Base-by-base conservation (phyloP, 208 protist species). In the Crithidia sp. region DNA sequence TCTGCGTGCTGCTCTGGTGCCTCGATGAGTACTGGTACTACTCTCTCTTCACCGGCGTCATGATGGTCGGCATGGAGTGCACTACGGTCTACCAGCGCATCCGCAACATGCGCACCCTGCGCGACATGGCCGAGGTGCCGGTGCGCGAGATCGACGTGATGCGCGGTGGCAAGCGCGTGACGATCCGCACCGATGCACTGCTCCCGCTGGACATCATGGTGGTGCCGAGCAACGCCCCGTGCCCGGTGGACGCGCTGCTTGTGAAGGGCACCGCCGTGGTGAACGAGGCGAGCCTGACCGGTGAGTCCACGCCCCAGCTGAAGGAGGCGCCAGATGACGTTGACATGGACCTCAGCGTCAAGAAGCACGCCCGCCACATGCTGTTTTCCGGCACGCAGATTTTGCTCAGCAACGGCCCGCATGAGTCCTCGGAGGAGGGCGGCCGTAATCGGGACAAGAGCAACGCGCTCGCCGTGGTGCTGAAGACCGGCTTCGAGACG, bases 401-500 rank as follows among this genome's bases (percentile, higher is more conserved):
- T 12, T 69, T 99, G 45, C 84, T 96, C n/a, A 90, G 84, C 78
- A 94, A 83, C 76, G 87, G 88, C 12, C 85, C 90, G n/a, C 71
- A 87, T 52, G 88, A 59, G 47, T 17, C 50, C n/a, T 68, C 68
- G n/a, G 71, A 70, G 62, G 76, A 77, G 14, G 70, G 59, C 58
- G 68, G 53, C n/a, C 68, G 53, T 49, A 68, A 54, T 45, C 65
- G 68, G 39, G 70, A 63, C 47, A 65, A 37, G 40, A 81, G 79
- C 55, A 74, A 81, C 36, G 96, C 91, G 19, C 69, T 99, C 19
- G 98, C 86, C 10, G 97, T 98, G 78, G 99, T 99, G 43, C 81
- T 99, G 9, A 93, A 98, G 63, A 99, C 99, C 7, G 99, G 99
- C 12, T 99, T 99, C 77, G 90, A 98, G 68, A 99, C 99, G 36